phyloP scores from a whole-genome alignment of 1,284 basidiomycete genomes.

The Fomitopsis palustris region DNA sequence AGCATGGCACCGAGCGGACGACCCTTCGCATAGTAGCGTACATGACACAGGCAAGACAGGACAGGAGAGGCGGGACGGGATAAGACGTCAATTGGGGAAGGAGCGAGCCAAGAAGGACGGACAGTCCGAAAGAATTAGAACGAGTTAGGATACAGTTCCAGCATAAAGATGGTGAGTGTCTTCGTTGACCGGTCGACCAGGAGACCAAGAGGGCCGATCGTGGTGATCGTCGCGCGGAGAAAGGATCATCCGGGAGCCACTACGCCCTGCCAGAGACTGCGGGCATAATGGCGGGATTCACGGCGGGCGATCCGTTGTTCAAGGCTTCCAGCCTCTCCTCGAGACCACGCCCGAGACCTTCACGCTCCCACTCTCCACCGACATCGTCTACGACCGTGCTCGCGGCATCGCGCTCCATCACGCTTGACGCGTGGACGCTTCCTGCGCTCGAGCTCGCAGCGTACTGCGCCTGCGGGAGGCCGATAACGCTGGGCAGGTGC shows the following conservation, averaged over 20 bases:
- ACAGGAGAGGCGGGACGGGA: neutral
- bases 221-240: neutral
- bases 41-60: neutral
- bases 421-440: conserved; percentile 21
- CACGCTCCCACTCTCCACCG: conserved; percentile 81
- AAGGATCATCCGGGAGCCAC: neutral
- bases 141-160: neutral
- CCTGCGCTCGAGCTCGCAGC: conserved; percentile 25
- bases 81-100: neutral
- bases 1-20: neutral
- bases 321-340: conserved; percentile 74
- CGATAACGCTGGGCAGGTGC: conserved; percentile 58
- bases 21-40: neutral
- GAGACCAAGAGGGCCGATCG: neutral
- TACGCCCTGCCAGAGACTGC: conserved; percentile 23
- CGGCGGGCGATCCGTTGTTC: conserved; percentile 20
- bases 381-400: conserved; percentile 42
- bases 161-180: conserved; percentile 8
- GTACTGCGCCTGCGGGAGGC: conserved; percentile 32
- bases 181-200: neutral
- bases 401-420: conserved; percentile 21
- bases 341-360: conserved; percentile 75
- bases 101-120: conserved; percentile 8
- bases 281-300: conserved; percentile 16
- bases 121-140: neutral